Evolutionary conservation across 192 early-diverging fungal species (phyloP).

Genomic region (Geranomyces variabilis): DNA sequence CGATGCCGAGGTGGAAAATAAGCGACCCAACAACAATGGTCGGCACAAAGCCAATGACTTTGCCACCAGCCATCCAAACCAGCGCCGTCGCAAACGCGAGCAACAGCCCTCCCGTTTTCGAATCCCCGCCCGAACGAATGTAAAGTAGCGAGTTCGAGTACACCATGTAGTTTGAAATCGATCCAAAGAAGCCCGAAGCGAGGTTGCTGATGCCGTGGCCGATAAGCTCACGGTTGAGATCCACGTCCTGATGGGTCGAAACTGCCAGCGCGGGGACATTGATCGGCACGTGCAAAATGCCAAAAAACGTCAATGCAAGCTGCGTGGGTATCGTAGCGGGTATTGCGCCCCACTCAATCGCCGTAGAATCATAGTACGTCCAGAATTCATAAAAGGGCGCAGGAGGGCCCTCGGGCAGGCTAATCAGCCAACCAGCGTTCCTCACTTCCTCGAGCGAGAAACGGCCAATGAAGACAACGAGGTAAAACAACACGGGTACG

Average conservation of each 20-base stretch:
- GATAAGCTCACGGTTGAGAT: slow-evolving; percentile 89
- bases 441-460: slow-evolving; percentile 70
- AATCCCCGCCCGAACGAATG: slow-evolving; percentile 89
- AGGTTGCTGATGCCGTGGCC: slow-evolving; percentile 92
- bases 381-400: slow-evolving; percentile 90
- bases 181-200: slow-evolving; percentile 74
- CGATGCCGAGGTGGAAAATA: slow-evolving; percentile 95
- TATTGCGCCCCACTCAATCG: slow-evolving; percentile 48
- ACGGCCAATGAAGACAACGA: slow-evolving; percentile 59
- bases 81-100: slow-evolving; percentile 73
- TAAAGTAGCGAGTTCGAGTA: slow-evolving; percentile 93
- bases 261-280: slow-evolving; percentile 94
- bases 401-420: slow-evolving; percentile 61
- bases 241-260: slow-evolving; percentile 86
- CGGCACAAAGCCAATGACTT: slow-evolving; percentile 90
- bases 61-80: slow-evolving; percentile 80
- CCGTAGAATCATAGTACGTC: slow-evolving; percentile 66
- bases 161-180: slow-evolving; percentile 87
- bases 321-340: slow-evolving; percentile 80
- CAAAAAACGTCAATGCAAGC: slow-evolving; percentile 92
- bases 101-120: slow-evolving; percentile 83
- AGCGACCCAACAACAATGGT: slow-evolving; percentile 92
- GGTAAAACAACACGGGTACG: slow-evolving; percentile 80
- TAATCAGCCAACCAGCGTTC: slow-evolving; percentile 81
- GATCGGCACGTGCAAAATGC: slow-evolving; percentile 96